Base-by-base conservation (phyloP, 1,284 basidiomycete genomes). In the Ganoderma lucidum region DNA sequence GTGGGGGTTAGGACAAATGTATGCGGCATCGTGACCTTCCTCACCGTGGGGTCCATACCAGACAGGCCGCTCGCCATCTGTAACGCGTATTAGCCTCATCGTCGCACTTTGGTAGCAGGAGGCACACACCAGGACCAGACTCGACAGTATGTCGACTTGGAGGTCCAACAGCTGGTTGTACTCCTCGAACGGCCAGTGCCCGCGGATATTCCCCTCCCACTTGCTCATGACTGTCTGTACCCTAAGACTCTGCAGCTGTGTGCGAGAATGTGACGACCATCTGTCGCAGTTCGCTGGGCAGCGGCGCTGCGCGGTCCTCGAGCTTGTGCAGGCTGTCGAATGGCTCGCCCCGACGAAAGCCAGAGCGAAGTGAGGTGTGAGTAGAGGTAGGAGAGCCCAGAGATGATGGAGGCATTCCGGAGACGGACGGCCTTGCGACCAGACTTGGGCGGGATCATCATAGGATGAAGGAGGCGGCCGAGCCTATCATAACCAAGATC, bases 381-480 rank as follows among this genome's bases (percentile, higher is more conserved):
- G 72, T 87, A 87, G 14, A 84, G 69, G 65, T 80, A 77, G 0
- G 81, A 81, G 8, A 87, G 75, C 23, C 80, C 77, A 12, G 80
- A 74, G 61, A 86, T 79, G 12, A 79, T 79, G 19, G 79, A 73
- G 4, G 86, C 85, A 73, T 86, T 85, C 23, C 81, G 79, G n/a
- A 83, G 75, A 19, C 86, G 83, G 55, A 88, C 83, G 39, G 83
- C 81, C 65, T 83, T 82, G 42, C 87, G 83, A 4, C 84, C 83
- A 17, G 85, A 87, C 53, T 83, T 81, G 5, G 87, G 83, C 0
- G 86, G 85, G n/a, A 86, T 73, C 75, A 87, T 79, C 84, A 86
- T 86, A 53, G 72, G 62, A 87, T 80, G 75, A 84, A 83, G 0
- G 85, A 82, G 0, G 85, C 85, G 3, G 78, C 83, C 41, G 75